Conservation (phyloP, 2,329 filamentous ascomycete genomes). For the Epichloe sylvatica region DNA sequence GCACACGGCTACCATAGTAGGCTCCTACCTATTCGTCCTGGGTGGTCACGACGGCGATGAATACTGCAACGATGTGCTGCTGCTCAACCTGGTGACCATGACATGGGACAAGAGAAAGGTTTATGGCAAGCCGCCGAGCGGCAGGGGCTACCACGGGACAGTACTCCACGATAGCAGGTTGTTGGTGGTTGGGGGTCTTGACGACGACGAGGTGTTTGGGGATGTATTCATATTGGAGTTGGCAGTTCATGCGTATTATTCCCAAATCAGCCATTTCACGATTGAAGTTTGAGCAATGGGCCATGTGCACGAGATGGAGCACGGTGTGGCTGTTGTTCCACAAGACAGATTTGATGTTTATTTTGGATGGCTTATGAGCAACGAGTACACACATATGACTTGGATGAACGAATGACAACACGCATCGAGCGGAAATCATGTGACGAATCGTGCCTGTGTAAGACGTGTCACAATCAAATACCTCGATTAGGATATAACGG, state of each 20-base stretch:
- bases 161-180: constrained; percentile 52
- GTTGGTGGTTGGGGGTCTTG: constrained; percentile 54
- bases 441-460: neutral
- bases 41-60: constrained; percentile 57
- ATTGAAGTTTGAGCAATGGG: constrained; percentile 42
- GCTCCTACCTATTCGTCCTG: constrained; percentile 55
- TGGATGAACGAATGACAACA: neutral
- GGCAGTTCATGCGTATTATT: constrained; percentile 58
- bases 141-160: constrained; percentile 52
- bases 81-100: constrained; percentile 59
- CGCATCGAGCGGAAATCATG: constrained; percentile 1
- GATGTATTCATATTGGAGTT: constrained; percentile 55
- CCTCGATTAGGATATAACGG: no score
- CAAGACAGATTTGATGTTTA: neutral
- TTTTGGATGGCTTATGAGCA: neutral
- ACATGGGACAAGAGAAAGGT: constrained; percentile 55
- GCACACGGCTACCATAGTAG: constrained; percentile 55
- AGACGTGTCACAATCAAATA: neutral
- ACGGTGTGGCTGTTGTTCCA: neutral
- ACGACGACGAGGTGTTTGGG: constrained; percentile 52
- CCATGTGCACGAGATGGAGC: neutral
- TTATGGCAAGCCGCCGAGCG: constrained; percentile 48
- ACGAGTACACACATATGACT: neutral
- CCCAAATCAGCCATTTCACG: constrained; percentile 58
- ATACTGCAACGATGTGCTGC: constrained; percentile 54